phyloP scores from a whole-genome alignment of 495 filamentous ascomycete genomes.

The Apodospora peruviana region DNA sequence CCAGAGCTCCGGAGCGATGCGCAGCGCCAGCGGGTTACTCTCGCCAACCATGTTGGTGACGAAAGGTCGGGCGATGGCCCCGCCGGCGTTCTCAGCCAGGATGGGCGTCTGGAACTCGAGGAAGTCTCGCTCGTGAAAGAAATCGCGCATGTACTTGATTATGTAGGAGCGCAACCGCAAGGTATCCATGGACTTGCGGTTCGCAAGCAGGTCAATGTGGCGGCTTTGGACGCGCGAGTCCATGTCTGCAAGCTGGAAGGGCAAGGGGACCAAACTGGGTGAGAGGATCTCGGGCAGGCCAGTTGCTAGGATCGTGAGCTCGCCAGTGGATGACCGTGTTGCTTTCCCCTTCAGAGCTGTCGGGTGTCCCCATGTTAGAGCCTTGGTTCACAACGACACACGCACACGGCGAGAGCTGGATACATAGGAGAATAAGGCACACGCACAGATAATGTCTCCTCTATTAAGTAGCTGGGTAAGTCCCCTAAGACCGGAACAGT shows the following conservation, averaged over 20 bases:
- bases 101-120: conserved; percentile 89
- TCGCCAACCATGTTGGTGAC: conserved; percentile 68
- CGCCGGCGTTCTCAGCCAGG: conserved; percentile 67
- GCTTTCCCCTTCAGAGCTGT: conserved; percentile 61
- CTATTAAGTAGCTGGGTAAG: conserved; percentile 54
- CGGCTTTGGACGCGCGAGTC: conserved; percentile 61
- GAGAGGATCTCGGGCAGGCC: conserved; percentile 65
- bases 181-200: conserved; percentile 57
- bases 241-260: conserved; percentile 55
- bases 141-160: conserved; percentile 66
- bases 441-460: conserved; percentile 65
- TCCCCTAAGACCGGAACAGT: conserved; percentile 43
- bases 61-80: conserved; percentile 83
- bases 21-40: conserved; percentile 48
- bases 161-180: conserved; percentile 70
- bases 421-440: conserved; percentile 40
- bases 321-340: conserved; percentile 64
- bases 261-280: conserved; percentile 71
- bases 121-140: conserved; percentile 64
- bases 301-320: conserved; percentile 67
- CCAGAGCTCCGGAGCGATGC: conserved; percentile 91
- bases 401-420: not conserved
- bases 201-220: conserved; percentile 79
- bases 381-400: not conserved
- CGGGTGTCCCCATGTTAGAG: conserved; percentile 9